phyloP scores from a whole-genome alignment of 805 yeast species.

The Nakazawaea wyomingensis region DNA sequence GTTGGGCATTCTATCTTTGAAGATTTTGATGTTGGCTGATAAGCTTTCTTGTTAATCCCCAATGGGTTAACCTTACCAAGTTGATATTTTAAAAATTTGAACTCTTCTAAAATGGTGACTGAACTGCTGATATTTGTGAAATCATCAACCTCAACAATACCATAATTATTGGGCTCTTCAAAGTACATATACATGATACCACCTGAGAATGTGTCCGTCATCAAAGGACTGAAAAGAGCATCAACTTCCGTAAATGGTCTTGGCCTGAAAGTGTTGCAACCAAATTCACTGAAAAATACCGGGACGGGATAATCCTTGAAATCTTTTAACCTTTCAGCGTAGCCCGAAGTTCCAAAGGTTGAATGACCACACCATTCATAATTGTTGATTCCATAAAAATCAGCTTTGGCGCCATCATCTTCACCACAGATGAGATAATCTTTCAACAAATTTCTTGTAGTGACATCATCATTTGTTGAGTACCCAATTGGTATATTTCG shows the following conservation, averaged over 20 bases:
- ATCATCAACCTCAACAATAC: slow-evolving; percentile 32
- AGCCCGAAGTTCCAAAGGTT: slow-evolving; percentile 76
- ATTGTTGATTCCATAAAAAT: slow-evolving; percentile 77
- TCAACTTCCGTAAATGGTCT: slow-evolving; percentile 72
- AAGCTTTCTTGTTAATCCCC: slow-evolving; percentile 15
- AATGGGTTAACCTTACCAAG: slow-evolving; percentile 21
- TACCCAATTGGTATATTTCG: slow-evolving; percentile 40
- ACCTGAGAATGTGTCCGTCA: slow-evolving; percentile 79
- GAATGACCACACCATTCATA: slow-evolving; percentile 89
- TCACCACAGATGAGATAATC: slow-evolving; percentile 41
- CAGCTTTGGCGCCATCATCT: slow-evolving; percentile 42
- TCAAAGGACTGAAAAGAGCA: slow-evolving; percentile 59
- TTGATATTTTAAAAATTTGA: slow-evolving; percentile 29
- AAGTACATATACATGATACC: slow-evolving; percentile 42
- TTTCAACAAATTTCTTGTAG: slow-evolving; percentile 36
- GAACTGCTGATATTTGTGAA: slow-evolving; percentile 8
- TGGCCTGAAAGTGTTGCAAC: slow-evolving; percentile 58
- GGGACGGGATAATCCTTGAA: slow-evolving; percentile 67
- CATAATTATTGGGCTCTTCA: slow-evolving; percentile 40
- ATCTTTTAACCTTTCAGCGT: slow-evolving; percentile 50
- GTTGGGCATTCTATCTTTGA: slow-evolving; percentile 7
- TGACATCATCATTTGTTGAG: slow-evolving; percentile 41
- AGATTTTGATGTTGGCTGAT: slow-evolving; percentile 2
- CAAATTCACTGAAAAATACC: slow-evolving; percentile 70
- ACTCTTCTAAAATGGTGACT: slow-evolving; percentile 31